Percentiles rank a stretch among this genome's conserved stretches.
Conservation (phyloP, 2,329 filamentous ascomycete species). For the Aspergillus sergii region DNA sequence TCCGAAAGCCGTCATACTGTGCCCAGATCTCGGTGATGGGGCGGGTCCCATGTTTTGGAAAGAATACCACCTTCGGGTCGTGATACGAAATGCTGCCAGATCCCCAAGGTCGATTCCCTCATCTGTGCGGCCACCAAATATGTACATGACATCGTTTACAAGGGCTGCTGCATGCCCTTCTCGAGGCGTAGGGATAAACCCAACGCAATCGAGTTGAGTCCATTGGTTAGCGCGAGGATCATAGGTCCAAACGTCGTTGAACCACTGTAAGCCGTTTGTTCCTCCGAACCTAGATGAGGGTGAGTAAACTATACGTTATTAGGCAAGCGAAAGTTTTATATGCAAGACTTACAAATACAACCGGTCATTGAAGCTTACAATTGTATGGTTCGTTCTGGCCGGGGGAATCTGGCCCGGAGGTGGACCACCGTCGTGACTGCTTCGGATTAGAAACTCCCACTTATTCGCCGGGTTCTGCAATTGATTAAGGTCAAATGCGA, state of each 20-base stretch:
- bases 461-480: conserved; percentile 87
- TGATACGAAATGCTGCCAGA: conserved; percentile 80
- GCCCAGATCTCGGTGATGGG: conserved; percentile 87
- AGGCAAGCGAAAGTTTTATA: background rate
- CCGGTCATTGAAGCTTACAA: conserved; percentile 89
- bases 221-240: conserved; percentile 81
- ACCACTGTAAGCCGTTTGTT: conserved; percentile 95
- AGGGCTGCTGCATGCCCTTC: conserved; percentile 93
- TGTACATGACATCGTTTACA: conserved; percentile 98
- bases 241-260: conserved; percentile 98
- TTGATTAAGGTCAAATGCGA: conserved; percentile 94
- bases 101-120: conserved; percentile 92
- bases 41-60: conserved; percentile 99
- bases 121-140: conserved; percentile 94
- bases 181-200: conserved; percentile 89
- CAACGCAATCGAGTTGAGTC: conserved; percentile 91
- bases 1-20: conserved; percentile 95
- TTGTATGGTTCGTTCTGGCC: conserved; percentile 89
- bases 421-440: conserved; percentile 61
- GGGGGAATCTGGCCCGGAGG: conserved; percentile 72
- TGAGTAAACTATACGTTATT: conserved; percentile 8
- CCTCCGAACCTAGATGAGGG: conserved; percentile 75
- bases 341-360: conserved; percentile 77
- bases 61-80: conserved; percentile 92
- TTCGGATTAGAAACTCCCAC: conserved; percentile 90